Percentiles rank a stretch among this genome's conserved stretches.
Evolutionary conservation across 352 stramenopile genomes (phyloP).

Genomic region (Phytophthora pini): DNA sequence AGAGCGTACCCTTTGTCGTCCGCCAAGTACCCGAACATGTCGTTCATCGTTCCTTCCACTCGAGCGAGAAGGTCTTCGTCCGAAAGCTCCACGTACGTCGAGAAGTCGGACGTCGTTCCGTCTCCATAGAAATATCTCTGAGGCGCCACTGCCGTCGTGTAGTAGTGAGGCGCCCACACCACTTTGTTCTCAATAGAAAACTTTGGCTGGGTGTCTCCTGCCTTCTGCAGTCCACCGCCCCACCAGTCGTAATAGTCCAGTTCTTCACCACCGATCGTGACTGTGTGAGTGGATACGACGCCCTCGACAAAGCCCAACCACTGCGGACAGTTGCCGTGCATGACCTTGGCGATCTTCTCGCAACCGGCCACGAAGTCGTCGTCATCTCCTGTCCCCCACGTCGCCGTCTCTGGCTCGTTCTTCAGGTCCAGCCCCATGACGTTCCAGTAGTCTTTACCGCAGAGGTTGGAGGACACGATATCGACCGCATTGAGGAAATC

Average conservation of each 20-base stretch:
- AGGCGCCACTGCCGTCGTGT: conserved; percentile 77
- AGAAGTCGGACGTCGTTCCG: conserved; percentile 55
- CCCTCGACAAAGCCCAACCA: conserved; percentile 87
- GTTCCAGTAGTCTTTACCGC: conserved; percentile 77
- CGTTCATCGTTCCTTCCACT: conserved; percentile 66
- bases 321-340: conserved; percentile 74
- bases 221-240: conserved; percentile 75
- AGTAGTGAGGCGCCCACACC: conserved; percentile 85
- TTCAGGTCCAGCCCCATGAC: conserved; percentile 84
- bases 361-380: conserved; percentile 71
- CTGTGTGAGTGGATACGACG: conserved; percentile 51
- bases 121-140: conserved; percentile 81
- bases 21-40: conserved; percentile 83
- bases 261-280: conserved; percentile 53
- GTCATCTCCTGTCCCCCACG: conserved; percentile 72
- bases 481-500: conserved; percentile 67
- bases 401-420: conserved; percentile 73
- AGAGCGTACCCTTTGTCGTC: conserved; percentile 57
- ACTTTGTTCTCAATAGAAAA: conserved; percentile 77
- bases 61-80: conserved; percentile 56
- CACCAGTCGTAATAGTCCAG: conserved; percentile 87
- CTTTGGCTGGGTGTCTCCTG: conserved; percentile 47
- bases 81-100: conserved; percentile 62
- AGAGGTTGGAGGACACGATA: conserved; percentile 67
- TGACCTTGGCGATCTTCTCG: conserved; percentile 80